A percentile compares a stretch with the other conserved stretches of the same genome.
Conservation (phyloP, 192 early-diverging fungal species). For the Piromyces finnis region DNA sequence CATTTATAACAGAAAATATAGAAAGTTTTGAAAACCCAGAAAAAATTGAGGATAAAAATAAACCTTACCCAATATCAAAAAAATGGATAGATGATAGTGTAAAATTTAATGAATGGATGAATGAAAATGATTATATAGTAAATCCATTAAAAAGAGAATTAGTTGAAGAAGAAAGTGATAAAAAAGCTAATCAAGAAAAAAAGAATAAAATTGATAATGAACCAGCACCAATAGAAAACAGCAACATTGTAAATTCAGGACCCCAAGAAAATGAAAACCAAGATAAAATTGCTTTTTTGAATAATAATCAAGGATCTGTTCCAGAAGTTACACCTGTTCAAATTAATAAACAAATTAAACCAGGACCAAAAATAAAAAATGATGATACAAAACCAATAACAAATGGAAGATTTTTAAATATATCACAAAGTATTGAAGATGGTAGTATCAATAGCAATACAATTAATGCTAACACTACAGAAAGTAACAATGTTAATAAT, state of each 20-base stretch:
- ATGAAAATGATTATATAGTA: constrained; percentile 57
- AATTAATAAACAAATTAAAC: background rate
- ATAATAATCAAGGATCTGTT: background rate
- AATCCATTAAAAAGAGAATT: background rate
- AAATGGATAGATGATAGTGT: constrained; percentile 62
- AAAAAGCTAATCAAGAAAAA: background rate
- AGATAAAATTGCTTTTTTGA: background rate
- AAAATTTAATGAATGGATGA: constrained; percentile 63
- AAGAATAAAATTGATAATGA: background rate
- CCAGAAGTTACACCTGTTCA: background rate
- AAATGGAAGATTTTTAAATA: background rate
- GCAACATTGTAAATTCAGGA: background rate
- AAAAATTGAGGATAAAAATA: constrained; percentile 35
- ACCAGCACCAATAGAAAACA: background rate
- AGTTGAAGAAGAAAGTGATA: constrained; percentile 10
- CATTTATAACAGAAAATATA: constrained; percentile 41
- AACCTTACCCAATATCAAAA: constrained; percentile 46
- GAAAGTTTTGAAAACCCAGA: constrained; percentile 41
- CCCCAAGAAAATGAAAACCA: background rate
- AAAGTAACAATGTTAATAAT: too few species aligned
- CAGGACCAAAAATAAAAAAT: background rate
- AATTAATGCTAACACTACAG: too few species aligned
- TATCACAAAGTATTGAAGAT: background rate
- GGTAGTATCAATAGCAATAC: background rate
- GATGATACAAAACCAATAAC: background rate